Evolutionary conservation across 176 grass and related monocot genomes (phyloP).

Genomic region (Ananas comosus): DNA sequence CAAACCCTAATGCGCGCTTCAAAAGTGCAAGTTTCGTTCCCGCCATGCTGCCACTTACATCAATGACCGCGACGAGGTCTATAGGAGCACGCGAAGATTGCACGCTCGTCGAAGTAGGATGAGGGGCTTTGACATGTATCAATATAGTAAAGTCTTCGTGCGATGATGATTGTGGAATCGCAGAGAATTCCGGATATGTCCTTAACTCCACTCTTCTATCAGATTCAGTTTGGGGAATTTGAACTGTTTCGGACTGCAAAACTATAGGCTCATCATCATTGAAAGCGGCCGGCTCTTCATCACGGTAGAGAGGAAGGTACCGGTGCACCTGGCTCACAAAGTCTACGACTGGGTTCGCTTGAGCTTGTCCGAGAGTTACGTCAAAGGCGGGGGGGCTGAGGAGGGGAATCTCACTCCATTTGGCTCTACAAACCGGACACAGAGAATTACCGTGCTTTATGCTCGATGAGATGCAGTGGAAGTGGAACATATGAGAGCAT

Average conservation of each 20-base stretch:
- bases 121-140: conserved; percentile 85
- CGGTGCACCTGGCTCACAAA: conserved; percentile 30
- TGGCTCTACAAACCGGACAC: conserved; percentile 75
- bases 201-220: conserved; percentile 48
- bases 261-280: conserved; percentile 68
- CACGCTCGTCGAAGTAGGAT: background rate
- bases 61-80: conserved; percentile 89
- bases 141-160: conserved; percentile 43
- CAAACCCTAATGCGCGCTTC: conserved; percentile 75
- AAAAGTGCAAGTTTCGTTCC: conserved; percentile 72
- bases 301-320: conserved; percentile 25
- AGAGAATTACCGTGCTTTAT: conserved; percentile 42
- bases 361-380: conserved; percentile 41
- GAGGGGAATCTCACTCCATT: conserved; percentile 80
- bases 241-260: conserved; percentile 21
- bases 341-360: conserved; percentile 39
- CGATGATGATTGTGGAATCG: conserved; percentile 23
- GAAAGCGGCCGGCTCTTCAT: conserved; percentile 41
- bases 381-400: conserved; percentile 28
- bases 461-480: conserved; percentile 51
- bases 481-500: conserved; percentile 82
- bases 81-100: conserved; percentile 47
- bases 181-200: conserved; percentile 42
- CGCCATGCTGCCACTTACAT: conserved; percentile 91
- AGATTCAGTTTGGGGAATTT: conserved; percentile 5